phyloP scores from a whole-genome alignment of 352 stramenopile genomes.

The Phytophthora lateralis region DNA sequence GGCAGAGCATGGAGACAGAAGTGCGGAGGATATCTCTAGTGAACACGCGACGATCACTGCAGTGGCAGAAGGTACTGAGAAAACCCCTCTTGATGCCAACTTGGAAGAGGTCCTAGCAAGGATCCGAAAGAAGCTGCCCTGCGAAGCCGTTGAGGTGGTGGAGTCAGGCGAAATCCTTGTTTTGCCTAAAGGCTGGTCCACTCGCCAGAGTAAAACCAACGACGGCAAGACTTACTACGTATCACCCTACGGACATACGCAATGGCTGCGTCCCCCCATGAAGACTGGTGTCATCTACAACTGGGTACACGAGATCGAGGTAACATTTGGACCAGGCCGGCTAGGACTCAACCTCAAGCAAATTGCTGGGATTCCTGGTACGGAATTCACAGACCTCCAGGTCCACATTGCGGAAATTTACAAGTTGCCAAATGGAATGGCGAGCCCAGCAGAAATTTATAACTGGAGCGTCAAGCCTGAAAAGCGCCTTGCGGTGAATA shows the following conservation, averaged over 20 bases:
- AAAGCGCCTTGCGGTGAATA: slow-evolving; percentile 79
- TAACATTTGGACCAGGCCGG: slow-evolving; percentile 77
- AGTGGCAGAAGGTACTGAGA: slow-evolving; percentile 37
- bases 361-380: slow-evolving; percentile 74
- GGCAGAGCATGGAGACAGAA: slow-evolving; percentile 20
- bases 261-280: slow-evolving; percentile 82
- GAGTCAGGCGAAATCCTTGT: slow-evolving; percentile 77
- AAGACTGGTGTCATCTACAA: slow-evolving; percentile 80
- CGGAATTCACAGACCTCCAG: slow-evolving; percentile 72
- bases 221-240: slow-evolving; percentile 88
- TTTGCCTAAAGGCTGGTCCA: slow-evolving; percentile 82
- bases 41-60: slow-evolving; percentile 59
- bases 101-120: slow-evolving; percentile 64
- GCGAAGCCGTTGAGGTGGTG: slow-evolving; percentile 62
- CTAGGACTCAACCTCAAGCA: slow-evolving; percentile 87
- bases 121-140: slow-evolving; percentile 67
- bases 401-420: slow-evolving; percentile 87
- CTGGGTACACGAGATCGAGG: slow-evolving; percentile 85
- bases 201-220: slow-evolving; percentile 81
- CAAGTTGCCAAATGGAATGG: slow-evolving; percentile 82
- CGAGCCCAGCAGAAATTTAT: slow-evolving; percentile 88
- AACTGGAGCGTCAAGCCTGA: slow-evolving; percentile 91
- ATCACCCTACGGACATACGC: slow-evolving; percentile 80
- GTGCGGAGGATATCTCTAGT: background rate
- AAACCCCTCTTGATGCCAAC: slow-evolving; percentile 56